Evolutionary conservation across 345 rosid genomes (phyloP).

Genomic region (Acer campestre): DNA sequence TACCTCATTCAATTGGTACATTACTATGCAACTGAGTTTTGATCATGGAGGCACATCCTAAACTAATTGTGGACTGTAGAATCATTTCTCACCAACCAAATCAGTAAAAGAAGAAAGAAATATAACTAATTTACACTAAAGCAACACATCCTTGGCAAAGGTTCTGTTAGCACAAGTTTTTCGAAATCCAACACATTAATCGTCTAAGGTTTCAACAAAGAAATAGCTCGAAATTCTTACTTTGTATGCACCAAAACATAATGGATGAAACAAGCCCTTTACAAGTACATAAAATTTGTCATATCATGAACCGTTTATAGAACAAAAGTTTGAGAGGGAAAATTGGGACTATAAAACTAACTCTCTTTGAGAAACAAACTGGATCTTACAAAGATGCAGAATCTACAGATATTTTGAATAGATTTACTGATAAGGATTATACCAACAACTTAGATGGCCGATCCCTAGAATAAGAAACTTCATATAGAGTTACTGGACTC

Average conservation of each 20-base stretch:
- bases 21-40: neutral
- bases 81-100: neutral
- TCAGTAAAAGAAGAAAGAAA: neutral
- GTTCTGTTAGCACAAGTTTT: neutral
- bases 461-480: slow-evolving; percentile 11
- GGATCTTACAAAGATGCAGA: slow-evolving; percentile 21
- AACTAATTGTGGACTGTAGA: neutral
- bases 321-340: neutral
- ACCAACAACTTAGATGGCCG: slow-evolving; percentile 2
- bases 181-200: neutral
- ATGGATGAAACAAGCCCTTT: neutral
- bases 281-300: slow-evolving; percentile 6
- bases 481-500: slow-evolving; percentile 43
- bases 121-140: neutral
- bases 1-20: neutral
- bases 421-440: slow-evolving; percentile 11
- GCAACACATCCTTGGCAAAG: slow-evolving; percentile 3
- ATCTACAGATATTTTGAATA: slow-evolving; percentile 25
- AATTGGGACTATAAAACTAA: slow-evolving; percentile 10
- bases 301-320: slow-evolving; percentile 1
- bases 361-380: slow-evolving; percentile 6
- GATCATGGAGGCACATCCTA: neutral
- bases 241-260: neutral
- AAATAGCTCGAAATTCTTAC: neutral
- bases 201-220: neutral